These are phyloP conservation scores for Penicillium sp. DNA, from an alignment of 2,329 filamentous ascomycete species.

Conservation along the genomic window DNA sequence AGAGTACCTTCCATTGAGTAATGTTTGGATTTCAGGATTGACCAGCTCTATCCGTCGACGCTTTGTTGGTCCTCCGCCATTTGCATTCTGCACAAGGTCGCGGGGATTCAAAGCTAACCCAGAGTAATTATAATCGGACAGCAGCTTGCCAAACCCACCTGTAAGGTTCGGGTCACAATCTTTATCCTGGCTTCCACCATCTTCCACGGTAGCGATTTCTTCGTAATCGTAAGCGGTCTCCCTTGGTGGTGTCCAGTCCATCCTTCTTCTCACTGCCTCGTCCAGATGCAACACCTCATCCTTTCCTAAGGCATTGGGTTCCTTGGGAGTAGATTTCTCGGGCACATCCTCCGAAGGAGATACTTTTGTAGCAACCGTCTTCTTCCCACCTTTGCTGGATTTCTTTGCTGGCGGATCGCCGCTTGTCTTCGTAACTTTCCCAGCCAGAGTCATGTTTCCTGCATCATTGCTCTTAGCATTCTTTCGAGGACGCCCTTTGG, in stretches of 20 bases:
- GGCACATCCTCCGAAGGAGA: background rate
- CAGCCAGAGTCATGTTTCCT: conserved; percentile 37
- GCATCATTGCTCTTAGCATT: conserved; percentile 25
- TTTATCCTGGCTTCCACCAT: conserved; percentile 1
- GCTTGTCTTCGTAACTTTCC: conserved; percentile 38
- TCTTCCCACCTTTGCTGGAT: conserved; percentile 14
- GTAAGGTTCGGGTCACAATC: background rate
- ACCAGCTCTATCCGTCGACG: conserved; percentile 40
- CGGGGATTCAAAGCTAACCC: conserved; percentile 17
- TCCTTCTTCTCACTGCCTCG: conserved; percentile 55
- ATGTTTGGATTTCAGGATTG: conserved; percentile 21
- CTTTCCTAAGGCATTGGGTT: conserved; percentile 20
- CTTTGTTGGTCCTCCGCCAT: conserved; percentile 35
- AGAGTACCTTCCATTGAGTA: conserved; percentile 6
- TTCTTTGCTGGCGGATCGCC: conserved; percentile 15
- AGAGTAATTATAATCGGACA: conserved; percentile 45
- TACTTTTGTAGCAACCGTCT: conserved; percentile 3
- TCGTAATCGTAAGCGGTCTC: conserved; percentile 33
- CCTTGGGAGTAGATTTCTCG: conserved; percentile 5
- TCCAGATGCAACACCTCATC: conserved; percentile 34
- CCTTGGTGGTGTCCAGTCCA: conserved; percentile 68
- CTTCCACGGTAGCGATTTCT: conserved; percentile 23
- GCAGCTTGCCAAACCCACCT: conserved; percentile 35
- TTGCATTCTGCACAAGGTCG: conserved; percentile 15
- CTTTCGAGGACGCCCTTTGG: conserved; percentile 25